Percentiles rank a stretch among this genome's conserved stretches.
Evolutionary conservation across 306 rosid genomes (phyloP).

Genomic region (Cicer judaicum): DNA sequence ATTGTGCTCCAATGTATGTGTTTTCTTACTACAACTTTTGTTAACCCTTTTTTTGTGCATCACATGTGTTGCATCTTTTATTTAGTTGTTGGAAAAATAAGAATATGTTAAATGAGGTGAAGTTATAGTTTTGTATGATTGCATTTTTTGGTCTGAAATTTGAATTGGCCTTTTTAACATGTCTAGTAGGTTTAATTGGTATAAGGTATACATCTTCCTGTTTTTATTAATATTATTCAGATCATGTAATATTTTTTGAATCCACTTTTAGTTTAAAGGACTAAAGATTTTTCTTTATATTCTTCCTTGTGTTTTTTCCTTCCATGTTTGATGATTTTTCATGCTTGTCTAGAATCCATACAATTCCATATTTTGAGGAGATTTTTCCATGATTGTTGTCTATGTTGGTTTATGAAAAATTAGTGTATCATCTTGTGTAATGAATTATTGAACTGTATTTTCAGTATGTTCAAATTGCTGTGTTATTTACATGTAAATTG

Average conservation of each 20-base stretch:
- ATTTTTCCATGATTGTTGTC: too few species aligned
- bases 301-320: too few species aligned
- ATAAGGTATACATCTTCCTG: not conserved
- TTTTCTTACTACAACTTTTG: not conserved
- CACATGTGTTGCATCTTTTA: constrained; percentile 4
- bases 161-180: constrained; percentile 22
- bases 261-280: too few species aligned
- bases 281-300: too few species aligned
- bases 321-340: too few species aligned
- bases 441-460: not conserved
- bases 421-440: too few species aligned
- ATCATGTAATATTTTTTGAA: not conserved
- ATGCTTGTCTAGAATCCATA: too few species aligned
- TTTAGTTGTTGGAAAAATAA: constrained; percentile 5
- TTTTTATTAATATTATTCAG: not conserved
- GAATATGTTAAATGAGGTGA: constrained; percentile 5
- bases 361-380: too few species aligned
- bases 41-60: not conserved
- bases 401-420: too few species aligned
- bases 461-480: not conserved
- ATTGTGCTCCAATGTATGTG: constrained; percentile 79
- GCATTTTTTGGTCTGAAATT: constrained; percentile 28
- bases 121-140: constrained; percentile 24
- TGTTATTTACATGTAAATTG: constrained; percentile 17
- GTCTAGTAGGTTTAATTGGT: not conserved